Evolutionary conservation across 1,139 yeast species (phyloP).

Genomic region (Candida frijolesensis): DNA sequence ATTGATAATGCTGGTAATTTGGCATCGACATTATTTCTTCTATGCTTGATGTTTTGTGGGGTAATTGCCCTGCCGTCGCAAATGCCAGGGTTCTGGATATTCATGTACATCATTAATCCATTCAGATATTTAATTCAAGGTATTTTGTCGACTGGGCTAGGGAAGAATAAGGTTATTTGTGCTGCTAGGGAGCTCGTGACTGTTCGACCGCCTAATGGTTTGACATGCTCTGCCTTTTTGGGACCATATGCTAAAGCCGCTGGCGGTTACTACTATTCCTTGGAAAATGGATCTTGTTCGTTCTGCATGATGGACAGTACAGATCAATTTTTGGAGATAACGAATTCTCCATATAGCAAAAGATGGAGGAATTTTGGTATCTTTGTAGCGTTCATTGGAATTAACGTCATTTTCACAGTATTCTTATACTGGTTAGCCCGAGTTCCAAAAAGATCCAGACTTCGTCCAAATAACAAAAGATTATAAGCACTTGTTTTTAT

Average conservation of each 20-base stretch:
- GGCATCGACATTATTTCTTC: slow-evolving; percentile 28
- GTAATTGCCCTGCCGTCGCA: slow-evolving; percentile 27
- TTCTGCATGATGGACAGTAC: slow-evolving; percentile 56
- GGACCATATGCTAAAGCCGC: slow-evolving; percentile 39
- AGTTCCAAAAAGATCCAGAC: slow-evolving; percentile 57
- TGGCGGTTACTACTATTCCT: slow-evolving; percentile 49
- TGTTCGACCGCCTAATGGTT: slow-evolving; percentile 44
- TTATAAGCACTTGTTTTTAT: not conserved
- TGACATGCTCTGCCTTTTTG: slow-evolving; percentile 59
- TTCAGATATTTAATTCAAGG: slow-evolving; percentile 58
- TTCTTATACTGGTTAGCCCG: slow-evolving; percentile 72
- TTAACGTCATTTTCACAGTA: slow-evolving; percentile 56
- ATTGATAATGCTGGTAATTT: slow-evolving; percentile 44
- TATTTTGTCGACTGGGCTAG: slow-evolving; percentile 28
- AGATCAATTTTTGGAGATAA: slow-evolving; percentile 48
- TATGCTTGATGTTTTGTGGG: slow-evolving; percentile 41
- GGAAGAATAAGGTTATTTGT: slow-evolving; percentile 29
- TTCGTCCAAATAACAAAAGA: not conserved
- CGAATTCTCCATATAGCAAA: slow-evolving; percentile 45
- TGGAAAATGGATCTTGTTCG: slow-evolving; percentile 37
- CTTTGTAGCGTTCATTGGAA: slow-evolving; percentile 45
- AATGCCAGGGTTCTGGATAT: slow-evolving; percentile 49
- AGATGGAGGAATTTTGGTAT: slow-evolving; percentile 77
- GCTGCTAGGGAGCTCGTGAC: slow-evolving; percentile 26
- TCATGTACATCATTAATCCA: slow-evolving; percentile 68